Conservation (phyloP, 495 filamentous ascomycete species). For the Cercophora newfieldiana region DNA sequence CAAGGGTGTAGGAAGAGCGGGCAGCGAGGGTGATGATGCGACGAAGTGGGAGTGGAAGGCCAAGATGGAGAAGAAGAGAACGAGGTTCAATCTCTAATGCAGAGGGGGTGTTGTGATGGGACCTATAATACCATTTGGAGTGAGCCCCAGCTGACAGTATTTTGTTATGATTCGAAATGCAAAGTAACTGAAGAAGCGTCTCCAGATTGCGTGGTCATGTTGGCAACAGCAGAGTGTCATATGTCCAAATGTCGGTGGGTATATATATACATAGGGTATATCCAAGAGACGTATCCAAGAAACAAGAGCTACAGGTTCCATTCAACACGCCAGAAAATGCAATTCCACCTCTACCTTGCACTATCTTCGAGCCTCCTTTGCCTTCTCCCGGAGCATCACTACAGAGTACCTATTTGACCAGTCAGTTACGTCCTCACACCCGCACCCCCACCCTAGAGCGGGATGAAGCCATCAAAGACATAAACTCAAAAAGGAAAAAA, state of each 20-base stretch:
- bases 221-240: no score
- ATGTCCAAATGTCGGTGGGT: no score
- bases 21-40: conserved; percentile 68
- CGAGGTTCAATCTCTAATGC: conserved; percentile 79
- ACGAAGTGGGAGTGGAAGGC: conserved; percentile 92
- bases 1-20: conserved; percentile 78
- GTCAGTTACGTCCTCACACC: background rate
- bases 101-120: conserved; percentile 5
- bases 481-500: no score
- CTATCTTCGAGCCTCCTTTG: background rate
- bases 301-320: no score
- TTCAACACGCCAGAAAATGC: background rate
- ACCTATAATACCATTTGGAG: conserved; percentile 15
- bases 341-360: background rate
- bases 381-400: conserved; percentile 46
- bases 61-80: conserved; percentile 88
- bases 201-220: no score
- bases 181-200: background rate
- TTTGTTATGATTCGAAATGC: background rate
- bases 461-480: background rate
- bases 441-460: background rate
- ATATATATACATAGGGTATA: no score
- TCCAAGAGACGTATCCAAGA: no score
- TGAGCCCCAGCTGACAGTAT: background rate
- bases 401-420: conserved; percentile 48